Base-by-base conservation (phyloP, 441 rosid species). In the Eutrema salsugineum region DNA sequence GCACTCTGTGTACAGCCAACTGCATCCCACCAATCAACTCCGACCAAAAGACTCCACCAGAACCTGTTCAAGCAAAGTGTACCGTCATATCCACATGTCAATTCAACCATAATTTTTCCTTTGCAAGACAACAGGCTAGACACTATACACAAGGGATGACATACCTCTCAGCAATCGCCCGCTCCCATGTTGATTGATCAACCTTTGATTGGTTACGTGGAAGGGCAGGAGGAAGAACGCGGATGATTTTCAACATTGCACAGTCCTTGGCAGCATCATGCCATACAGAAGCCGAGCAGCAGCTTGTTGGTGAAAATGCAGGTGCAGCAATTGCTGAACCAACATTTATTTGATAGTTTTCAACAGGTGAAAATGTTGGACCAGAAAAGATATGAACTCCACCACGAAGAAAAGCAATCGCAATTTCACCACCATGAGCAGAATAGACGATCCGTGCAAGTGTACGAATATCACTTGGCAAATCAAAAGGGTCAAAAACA, bases 11-110 rank as follows among this genome's bases (percentile, higher is more conserved):
- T 93, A 80, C 97, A 96, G 66, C 99, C 99, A 85, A 96, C 88
- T 71, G 97, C 98, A 76, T 96, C 99, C 98, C 99, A 93, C 99
- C 99, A 96, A 83, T 93, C 98, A 82, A 96, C 99, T 63, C 98
- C 98, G 51, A 96, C 98, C 90, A 93, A 83, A 82, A 96, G 99
- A 81, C 98, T 91, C 99, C 99, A 96, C 99, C 99, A 96, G 85
- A 96, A 96, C 89, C 99, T 96, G 82, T 81, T 77, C 63, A 35
- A 38, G 22, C n/a, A 77, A 60, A 58, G 27, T 32, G 65, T 60
- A 43, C 43, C 14, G 8, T 43, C 50, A 30, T 8, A 49, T 58
- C 48, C 19, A 56, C 47, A 19, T 19, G 51, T 17, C 40, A 24
- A 38, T 11, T 49, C 48, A 50, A 65, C 36, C 27, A 17, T 4